Evolutionary conservation across 768 basidiomycete genomes (phyloP).

Genomic region (Mycena haematopus): DNA sequence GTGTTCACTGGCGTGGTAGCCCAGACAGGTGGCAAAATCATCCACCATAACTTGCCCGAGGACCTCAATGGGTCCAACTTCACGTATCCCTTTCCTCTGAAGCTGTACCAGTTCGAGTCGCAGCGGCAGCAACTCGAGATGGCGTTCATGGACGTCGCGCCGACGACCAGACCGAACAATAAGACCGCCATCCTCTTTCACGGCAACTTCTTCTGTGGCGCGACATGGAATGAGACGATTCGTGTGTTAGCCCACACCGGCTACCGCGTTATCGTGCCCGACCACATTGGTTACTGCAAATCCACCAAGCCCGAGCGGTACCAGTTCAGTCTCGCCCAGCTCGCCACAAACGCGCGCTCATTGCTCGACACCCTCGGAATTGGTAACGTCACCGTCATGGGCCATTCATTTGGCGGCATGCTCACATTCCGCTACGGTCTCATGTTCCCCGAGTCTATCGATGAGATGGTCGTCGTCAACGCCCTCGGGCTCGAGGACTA

Average conservation of each 20-base stretch:
- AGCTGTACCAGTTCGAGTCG: conserved; percentile 19
- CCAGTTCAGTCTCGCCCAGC: conserved; percentile 17
- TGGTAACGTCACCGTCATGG: conserved; percentile 17
- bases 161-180: conserved; percentile 12
- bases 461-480: conserved; percentile 17
- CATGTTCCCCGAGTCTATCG: conserved; percentile 17
- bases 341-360: conserved; percentile 13
- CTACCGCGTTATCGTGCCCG: conserved; percentile 22
- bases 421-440: conserved; percentile 19
- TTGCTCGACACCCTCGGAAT: conserved; percentile 17
- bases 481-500: conserved; percentile 19
- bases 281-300: conserved; percentile 24
- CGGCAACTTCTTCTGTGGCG: conserved; percentile 23
- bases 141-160: conserved; percentile 24
- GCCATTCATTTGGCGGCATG: conserved; percentile 21
- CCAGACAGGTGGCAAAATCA: conserved; percentile 5
- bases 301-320: conserved; percentile 18
- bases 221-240: conserved; percentile 20
- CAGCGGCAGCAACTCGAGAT: conserved; percentile 20
- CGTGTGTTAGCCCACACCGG: conserved; percentile 10
- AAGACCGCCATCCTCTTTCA: conserved; percentile 20
- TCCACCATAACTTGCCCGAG: conserved; percentile 1
- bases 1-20: not conserved
- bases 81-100: conserved; percentile 20
- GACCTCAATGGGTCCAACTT: conserved; percentile 25